Base-by-base conservation (phyloP, 805 yeast species). In the Scheffersomyces amazonensis region DNA sequence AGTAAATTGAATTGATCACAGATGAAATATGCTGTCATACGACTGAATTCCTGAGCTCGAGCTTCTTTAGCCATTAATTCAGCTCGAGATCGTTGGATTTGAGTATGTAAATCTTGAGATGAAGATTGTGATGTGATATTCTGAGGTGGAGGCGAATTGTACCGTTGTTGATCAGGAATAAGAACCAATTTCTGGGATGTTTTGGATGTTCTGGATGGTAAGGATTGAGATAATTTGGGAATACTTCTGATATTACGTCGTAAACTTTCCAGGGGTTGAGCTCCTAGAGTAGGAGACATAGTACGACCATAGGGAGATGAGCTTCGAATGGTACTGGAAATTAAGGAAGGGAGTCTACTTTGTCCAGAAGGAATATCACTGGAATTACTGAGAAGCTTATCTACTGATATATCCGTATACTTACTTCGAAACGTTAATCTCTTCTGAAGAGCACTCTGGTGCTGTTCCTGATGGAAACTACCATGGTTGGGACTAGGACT, bases 21-120 rank as follows among this genome's bases (percentile, higher is more conserved):
- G 4, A 90, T 83, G 47, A 88, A 77, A 61, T 91, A 91, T 1
- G 98, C 97, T 0, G 98, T 90, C 39, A 90, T 89, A 45, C 99
- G 64, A 29, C 95, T 80, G 47, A 83, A 74, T 43, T 80, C 84
- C 20, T 73, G 78, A 6, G 80, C 78, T 32, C 87, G 56, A 21
- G 67, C 66, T 28, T 80, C 86, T 48, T 75, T 80, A 25, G 76
- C 71, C 77, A 75, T 70, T 38, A 72, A 59, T 52, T 77, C 87
- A 4, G 81, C 85, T 11, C 73, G 40, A n/a, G 71, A 64, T 15
- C 74, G 42, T 35, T 57, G 64, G n/a, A 64, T 58, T 45, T 58
- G 66, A 4, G 58, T 48, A 34, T 50, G 60, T 7, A 52, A 49
- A 4, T 54, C 54, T 3, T 42, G 31, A 17, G 40, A 17, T 5